A percentile compares a stretch with the other conserved stretches of the same genome.
Evolutionary conservation across 306 rosid species (phyloP).

Genomic region (Trifolium repens): DNA sequence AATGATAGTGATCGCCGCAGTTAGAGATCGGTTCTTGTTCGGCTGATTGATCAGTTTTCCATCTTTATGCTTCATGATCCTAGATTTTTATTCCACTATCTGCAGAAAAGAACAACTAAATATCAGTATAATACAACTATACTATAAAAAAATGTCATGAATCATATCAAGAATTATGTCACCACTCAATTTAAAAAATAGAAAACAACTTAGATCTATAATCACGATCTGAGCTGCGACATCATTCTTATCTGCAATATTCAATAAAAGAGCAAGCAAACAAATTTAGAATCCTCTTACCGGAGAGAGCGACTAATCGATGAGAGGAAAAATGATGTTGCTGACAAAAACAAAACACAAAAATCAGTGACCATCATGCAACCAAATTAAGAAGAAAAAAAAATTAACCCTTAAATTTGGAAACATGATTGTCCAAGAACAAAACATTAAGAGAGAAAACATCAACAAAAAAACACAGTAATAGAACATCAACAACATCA

Average conservation of each 20-base stretch:
- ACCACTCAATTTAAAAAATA: slow-evolving; percentile 3
- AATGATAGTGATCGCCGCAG: slow-evolving; percentile 55
- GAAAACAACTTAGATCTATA: not conserved
- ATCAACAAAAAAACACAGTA: no score
- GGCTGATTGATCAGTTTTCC: slow-evolving; percentile 67
- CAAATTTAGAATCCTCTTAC: no score
- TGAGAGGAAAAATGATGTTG: no score
- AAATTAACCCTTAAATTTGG: no score
- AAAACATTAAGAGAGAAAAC: no score
- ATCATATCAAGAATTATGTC: slow-evolving; percentile 15
- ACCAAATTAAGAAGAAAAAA: no score
- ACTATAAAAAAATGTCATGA: not conserved
- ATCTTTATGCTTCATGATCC: slow-evolving; percentile 87
- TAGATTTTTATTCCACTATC: slow-evolving; percentile 47
- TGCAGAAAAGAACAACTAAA: slow-evolving; percentile 43
- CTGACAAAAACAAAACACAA: no score
- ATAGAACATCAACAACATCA: no score
- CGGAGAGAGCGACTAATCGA: no score
- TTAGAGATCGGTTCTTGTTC: slow-evolving; percentile 61
- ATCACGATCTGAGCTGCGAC: not conserved
- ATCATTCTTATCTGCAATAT: not conserved
- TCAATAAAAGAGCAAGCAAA: no score
- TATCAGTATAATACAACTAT: slow-evolving; percentile 26
- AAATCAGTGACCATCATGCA: no score
- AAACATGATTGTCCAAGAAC: no score